phyloP scores from a whole-genome alignment of 441 rosid species.

The Gossypium davidsonii region DNA sequence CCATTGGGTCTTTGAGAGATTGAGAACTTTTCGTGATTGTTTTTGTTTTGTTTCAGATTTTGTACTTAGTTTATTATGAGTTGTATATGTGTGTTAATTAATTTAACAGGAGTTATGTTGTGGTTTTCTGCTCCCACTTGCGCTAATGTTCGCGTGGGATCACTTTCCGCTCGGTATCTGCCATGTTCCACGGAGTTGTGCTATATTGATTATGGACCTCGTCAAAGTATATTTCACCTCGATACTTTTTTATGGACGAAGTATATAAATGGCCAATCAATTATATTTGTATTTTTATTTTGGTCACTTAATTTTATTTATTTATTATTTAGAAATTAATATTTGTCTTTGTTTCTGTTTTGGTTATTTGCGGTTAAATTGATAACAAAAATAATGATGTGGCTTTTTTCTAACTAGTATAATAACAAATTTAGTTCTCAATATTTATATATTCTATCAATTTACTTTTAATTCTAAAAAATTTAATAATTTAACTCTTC shows the following conservation, averaged over 20 bases:
- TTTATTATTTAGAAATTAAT: no score
- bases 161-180: background rate
- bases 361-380: no score
- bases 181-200: background rate
- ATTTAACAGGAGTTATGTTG: background rate
- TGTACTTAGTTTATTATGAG: background rate
- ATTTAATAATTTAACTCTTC: background rate
- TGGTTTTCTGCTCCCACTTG: background rate
- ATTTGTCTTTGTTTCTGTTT: no score
- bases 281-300: no score
- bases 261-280: no score
- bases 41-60: background rate
- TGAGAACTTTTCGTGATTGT: background rate
- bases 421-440: no score
- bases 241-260: no score
- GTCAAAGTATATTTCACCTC: no score
- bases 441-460: no score
- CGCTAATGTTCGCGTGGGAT: background rate
- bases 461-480: background rate
- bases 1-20: background rate
- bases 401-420: no score
- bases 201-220: background rate
- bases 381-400: no score
- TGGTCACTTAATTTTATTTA: no score
- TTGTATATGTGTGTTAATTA: background rate